Conservation (phyloP, 345 rosid genomes). For the Eucalyptus decipiens region DNA sequence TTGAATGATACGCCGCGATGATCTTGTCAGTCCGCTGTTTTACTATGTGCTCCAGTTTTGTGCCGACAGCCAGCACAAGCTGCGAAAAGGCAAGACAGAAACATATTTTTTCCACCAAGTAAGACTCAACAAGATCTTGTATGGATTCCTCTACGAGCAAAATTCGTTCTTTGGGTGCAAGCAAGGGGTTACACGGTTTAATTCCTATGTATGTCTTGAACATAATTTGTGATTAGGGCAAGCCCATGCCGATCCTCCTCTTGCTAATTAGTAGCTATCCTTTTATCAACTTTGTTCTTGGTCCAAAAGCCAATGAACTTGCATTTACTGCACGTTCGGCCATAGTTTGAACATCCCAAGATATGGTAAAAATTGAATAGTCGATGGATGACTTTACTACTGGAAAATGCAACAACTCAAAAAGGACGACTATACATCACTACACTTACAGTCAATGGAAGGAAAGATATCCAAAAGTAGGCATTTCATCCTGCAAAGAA, state of each 20-base stretch:
- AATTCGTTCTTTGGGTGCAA: not conserved
- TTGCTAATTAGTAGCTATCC: not conserved
- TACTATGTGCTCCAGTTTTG: constrained; percentile 66
- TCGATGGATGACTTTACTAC: not conserved
- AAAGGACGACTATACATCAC: not conserved
- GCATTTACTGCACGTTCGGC: not conserved
- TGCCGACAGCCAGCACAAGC: constrained; percentile 62
- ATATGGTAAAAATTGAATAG: not conserved
- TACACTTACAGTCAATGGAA: constrained; percentile 63
- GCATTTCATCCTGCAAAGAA: constrained; percentile 60
- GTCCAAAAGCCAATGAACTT: not conserved
- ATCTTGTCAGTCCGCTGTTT: constrained; percentile 54
- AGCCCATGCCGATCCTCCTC: not conserved
- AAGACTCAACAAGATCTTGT: not conserved
- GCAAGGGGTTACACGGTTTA: not conserved
- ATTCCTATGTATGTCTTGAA: not conserved
- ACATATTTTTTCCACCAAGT: not conserved
- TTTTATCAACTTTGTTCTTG: not conserved
- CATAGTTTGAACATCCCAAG: not conserved
- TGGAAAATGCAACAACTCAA: not conserved
- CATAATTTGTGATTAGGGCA: not conserved
- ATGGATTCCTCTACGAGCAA: not conserved
- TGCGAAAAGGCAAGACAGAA: not conserved
- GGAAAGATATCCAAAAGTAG: constrained; percentile 64
- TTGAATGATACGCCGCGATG: constrained; percentile 49